Percentiles rank a stretch among this genome's conserved stretches.
These are phyloP conservation scores for Colletotrichum salicis DNA, from an alignment of 2,329 filamentous ascomycete species.

Conservation along the genomic window DNA sequence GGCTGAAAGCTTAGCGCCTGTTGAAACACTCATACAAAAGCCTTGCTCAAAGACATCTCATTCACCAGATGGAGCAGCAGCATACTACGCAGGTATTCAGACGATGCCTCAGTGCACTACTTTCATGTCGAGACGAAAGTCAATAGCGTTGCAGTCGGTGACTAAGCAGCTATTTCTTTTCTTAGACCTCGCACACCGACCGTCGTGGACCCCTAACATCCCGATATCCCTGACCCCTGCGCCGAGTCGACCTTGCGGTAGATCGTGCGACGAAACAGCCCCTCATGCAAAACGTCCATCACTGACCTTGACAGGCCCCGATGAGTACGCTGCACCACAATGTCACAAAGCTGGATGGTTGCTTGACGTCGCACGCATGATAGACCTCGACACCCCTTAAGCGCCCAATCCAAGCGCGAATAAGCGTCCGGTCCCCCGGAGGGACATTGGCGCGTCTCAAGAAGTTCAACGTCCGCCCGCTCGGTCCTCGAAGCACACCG, in stretches of 20 bases:
- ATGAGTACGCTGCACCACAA: background rate
- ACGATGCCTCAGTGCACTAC: background rate
- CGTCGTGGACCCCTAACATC: conserved; percentile 25
- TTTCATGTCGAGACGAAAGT: background rate
- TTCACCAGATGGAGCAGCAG: background rate
- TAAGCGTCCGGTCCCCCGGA: background rate
- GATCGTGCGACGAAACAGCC: conserved; percentile 14
- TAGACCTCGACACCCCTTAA: background rate
- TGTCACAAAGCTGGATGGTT: background rate
- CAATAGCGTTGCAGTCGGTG: background rate
- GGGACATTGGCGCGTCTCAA: conserved; percentile 31
- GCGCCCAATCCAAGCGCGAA: conserved; percentile 27
- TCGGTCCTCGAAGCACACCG: conserved; percentile 24
- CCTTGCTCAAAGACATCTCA: background rate
- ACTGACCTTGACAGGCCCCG: background rate
- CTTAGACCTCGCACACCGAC: conserved; percentile 27
- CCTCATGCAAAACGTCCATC: background rate
- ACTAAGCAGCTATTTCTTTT: conserved; percentile 22
- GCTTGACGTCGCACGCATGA: conserved; percentile 19
- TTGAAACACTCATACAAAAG: background rate
- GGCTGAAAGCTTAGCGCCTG: background rate
- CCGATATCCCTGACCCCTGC: conserved; percentile 1
- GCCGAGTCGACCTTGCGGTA: background rate
- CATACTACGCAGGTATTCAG: background rate
- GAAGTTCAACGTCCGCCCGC: conserved; percentile 18